Conservation (phyloP, 768 basidiomycete species). For the Pleurotus djamor region DNA sequence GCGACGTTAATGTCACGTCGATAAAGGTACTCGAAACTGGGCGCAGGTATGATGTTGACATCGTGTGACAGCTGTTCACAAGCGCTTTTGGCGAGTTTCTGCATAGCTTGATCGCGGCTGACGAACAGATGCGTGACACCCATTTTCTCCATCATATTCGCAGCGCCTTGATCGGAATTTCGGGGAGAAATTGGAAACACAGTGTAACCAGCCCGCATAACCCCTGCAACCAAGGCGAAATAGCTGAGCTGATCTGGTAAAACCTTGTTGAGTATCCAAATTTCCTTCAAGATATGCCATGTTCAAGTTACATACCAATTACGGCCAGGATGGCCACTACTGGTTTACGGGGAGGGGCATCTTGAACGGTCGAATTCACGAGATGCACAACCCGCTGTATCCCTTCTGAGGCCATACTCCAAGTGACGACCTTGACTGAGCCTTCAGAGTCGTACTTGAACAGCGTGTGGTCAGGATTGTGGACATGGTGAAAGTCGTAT, state of each 20-base stretch:
- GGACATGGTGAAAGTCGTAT: conserved; percentile 20
- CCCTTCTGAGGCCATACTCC: conserved; percentile 14
- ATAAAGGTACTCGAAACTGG: conserved; percentile 10
- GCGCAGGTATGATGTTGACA: conserved; percentile 3
- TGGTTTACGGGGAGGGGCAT: conserved; percentile 5
- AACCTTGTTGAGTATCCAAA: neutral
- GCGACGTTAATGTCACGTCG: neutral
- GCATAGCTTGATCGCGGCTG: conserved; percentile 17
- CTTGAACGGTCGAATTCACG: neutral
- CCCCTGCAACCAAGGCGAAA: conserved; percentile 28
- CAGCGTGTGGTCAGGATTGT: conserved; percentile 23
- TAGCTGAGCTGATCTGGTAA: conserved; percentile 29
- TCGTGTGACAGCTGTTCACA: neutral
- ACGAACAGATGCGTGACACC: conserved; percentile 20
- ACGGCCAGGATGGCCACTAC: conserved; percentile 27
- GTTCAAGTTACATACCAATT: conserved; percentile 15
- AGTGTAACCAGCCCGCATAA: conserved; percentile 35
- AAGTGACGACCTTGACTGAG: conserved; percentile 11
- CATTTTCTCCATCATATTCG: conserved; percentile 34
- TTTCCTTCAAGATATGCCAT: neutral
- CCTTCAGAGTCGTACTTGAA: conserved; percentile 19
- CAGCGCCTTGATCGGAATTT: conserved; percentile 44
- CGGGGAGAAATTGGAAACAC: conserved; percentile 37
- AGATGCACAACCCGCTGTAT: conserved; percentile 14
- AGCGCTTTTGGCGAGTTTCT: conserved; percentile 13